Base-by-base conservation (phyloP, 306 rosid genomes). In the Quercus cerris region DNA sequence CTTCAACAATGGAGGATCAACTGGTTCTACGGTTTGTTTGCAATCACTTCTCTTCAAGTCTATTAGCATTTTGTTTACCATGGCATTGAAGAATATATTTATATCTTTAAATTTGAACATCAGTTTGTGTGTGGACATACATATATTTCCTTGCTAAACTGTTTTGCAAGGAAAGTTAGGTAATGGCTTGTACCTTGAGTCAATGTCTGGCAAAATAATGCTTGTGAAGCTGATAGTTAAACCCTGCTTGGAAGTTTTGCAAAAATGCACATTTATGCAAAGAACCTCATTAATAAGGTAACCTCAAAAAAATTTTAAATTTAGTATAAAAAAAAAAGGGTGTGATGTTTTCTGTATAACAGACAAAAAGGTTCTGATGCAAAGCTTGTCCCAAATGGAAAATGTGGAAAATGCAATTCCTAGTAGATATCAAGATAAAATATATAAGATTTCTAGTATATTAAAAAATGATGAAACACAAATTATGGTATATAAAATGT, bases 1-100 rank as follows among this genome's bases (percentile, higher is more conserved):
- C 97, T 31, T 76, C 83, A 52, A 74, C 89, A 33, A 88, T 92
- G 93, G 94, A 89, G 78, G 97, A 92, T 86, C 91, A 78, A 78
- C 80, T 82, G 4, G 97, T 94, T 90, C 78, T 81, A 79, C 86
- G 98, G 98, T 91, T 75, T 66, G 88, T 74, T 81, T 75, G 64
- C 9, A n/a, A 41, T 52, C 41, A 25, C 30, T 56, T 76, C 73
- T 15, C 4, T 59, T 77, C 73, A 30, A 68, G 38, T 56, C 30
- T 70, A 25, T 73, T 5, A 74, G 55, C 71, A 56, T 7, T 66
- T 57, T 38, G 25, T 6, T 84, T 79, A 20, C 14, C 49, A 20
- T 51, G 74, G 70, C 44, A 38, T 62, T 33, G 46, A 82, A 76
- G 77, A 31, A 20, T 35, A 49, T 73, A 44, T 19, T 25, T 46